phyloP scores from a whole-genome alignment of 2,329 filamentous ascomycete genomes.

The Chaetomium strumarium region DNA sequence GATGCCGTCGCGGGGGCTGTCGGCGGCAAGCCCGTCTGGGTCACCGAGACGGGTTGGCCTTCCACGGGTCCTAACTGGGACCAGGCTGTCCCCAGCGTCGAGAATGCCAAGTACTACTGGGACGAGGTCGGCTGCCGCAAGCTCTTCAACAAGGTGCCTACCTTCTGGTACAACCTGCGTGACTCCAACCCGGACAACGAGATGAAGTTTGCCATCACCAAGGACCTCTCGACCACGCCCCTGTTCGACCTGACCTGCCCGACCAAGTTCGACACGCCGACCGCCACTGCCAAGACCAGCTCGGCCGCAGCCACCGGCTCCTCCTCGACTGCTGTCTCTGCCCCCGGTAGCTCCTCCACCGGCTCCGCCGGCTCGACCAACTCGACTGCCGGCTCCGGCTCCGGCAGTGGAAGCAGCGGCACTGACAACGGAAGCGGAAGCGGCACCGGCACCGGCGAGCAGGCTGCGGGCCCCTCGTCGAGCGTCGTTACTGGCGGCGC shows the following conservation, averaged over 20 bases:
- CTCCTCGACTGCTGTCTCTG: slow-evolving; percentile 12
- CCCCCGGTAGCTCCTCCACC: slow-evolving; percentile 19
- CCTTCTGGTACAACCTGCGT: slow-evolving; percentile 57
- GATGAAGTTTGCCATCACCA: slow-evolving; percentile 52
- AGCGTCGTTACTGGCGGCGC: neutral
- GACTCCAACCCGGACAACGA: slow-evolving; percentile 56
- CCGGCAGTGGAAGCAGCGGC: slow-evolving; percentile 17
- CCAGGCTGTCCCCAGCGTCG: slow-evolving; percentile 46
- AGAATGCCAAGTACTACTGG: slow-evolving; percentile 61
- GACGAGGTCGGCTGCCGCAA: slow-evolving; percentile 52
- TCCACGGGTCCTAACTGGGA: slow-evolving; percentile 48
- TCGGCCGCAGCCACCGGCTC: slow-evolving; percentile 19
- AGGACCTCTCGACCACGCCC: slow-evolving; percentile 46
- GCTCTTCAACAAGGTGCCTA: slow-evolving; percentile 49
- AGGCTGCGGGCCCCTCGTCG: neutral
- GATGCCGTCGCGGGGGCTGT: slow-evolving; percentile 40
- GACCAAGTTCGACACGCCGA: slow-evolving; percentile 34
- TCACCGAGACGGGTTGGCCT: slow-evolving; percentile 64
- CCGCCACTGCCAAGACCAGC: slow-evolving; percentile 19
- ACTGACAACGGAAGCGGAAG: slow-evolving; percentile 19
- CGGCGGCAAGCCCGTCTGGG: slow-evolving; percentile 50
- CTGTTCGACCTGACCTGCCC: slow-evolving; percentile 51
- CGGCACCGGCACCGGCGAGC: neutral
- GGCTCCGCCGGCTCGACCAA: neutral
- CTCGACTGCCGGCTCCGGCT: neutral